phyloP scores from a whole-genome alignment of 2,329 filamentous ascomycete species.

The Phoma herbarum region DNA sequence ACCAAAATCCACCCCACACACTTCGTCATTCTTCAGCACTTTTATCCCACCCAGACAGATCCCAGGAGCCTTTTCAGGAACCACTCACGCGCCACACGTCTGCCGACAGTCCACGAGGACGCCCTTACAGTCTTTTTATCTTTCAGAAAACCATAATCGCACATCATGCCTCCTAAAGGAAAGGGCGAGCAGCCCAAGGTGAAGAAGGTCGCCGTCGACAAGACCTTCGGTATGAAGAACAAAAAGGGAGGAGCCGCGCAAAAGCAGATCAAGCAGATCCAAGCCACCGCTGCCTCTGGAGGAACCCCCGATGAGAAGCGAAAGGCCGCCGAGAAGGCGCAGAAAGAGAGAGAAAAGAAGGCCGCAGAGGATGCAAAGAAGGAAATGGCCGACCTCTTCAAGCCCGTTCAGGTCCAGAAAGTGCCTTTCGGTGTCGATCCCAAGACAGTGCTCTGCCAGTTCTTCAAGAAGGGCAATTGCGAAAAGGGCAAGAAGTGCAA shows the following conservation, averaged over 20 bases:
- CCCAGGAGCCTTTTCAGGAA: slow-evolving; percentile 26
- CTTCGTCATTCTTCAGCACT: slow-evolving; percentile 49
- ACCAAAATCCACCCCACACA: slow-evolving; percentile 36
- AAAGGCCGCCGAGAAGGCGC: slow-evolving; percentile 71
- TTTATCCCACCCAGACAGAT: slow-evolving; percentile 35
- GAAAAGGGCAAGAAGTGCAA: slow-evolving; percentile 96
- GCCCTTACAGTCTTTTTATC: slow-evolving; percentile 21
- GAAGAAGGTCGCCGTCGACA: slow-evolving; percentile 81
- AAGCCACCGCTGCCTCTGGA: slow-evolving; percentile 66
- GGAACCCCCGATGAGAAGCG: slow-evolving; percentile 89
- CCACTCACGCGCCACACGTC: slow-evolving; percentile 16
- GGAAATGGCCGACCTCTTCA: slow-evolving; percentile 84
- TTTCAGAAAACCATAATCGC: slow-evolving; percentile 4
- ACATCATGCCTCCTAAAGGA: slow-evolving; percentile 76
- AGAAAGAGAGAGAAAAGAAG: slow-evolving; percentile 85
- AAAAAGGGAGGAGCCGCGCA: slow-evolving; percentile 95
- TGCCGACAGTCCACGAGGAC: slow-evolving; percentile 14
- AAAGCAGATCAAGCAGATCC: slow-evolving; percentile 86
- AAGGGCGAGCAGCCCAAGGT: slow-evolving; percentile 57
- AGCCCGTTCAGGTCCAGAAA: slow-evolving; percentile 95
- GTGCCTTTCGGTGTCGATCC: slow-evolving; percentile 97
- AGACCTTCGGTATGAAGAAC: slow-evolving; percentile 99
- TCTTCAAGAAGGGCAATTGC: slow-evolving; percentile 96
- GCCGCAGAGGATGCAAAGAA: slow-evolving; percentile 85
- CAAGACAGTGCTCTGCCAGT: slow-evolving; percentile 95